Base-by-base conservation (phyloP, 2,329 filamentous ascomycete species). In the Corniculantispora saksenae region DNA sequence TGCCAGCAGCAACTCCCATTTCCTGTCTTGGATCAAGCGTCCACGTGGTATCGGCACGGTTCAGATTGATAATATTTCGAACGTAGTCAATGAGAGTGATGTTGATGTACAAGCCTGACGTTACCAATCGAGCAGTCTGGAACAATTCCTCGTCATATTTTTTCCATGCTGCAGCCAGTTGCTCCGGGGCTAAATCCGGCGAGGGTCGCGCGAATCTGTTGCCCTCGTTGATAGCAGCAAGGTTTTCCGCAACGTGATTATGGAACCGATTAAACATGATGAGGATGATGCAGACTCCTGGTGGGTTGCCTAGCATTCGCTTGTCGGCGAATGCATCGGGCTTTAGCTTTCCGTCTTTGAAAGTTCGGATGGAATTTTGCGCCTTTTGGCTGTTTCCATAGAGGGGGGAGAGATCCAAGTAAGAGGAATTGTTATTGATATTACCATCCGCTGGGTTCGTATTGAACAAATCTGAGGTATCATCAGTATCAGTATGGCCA, bases 241-340 rank as follows among this genome's bases (percentile, higher is more conserved):
- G 81, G 67, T 94, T 90, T 62, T 88, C 85, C 1, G 91, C 93
- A 0, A 93, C 87, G 69, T 95, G 85, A 77, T 98, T 97, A 78
- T 97, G 94, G 78, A 96, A 96, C 27, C 89, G 85, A 71, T 90
- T 90, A 78, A 93, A 89, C 90, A 93, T 92, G 76, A 94, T 84
- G 32, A 94, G 78, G 3, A 94, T 72, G 5, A 91, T 88, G 64
- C 87, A 84, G 5, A 91, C 89, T 15, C 90, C 90, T 0, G 91
- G 89, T 0, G 91, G 91, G 71, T 91, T 89, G 12, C 86, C 89
- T 27, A 89, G 77, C 2, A 93, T 79, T 62, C 91, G 84, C 76
- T 88, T 88, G 72, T 93, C 90, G 3, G 89, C 86, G 69, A 91
- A 94, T 9, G 82, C 81, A 70, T 94, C 91, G 0, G 89, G 83